Conservation (phyloP, 768 basidiomycete genomes). For the Tricholoma saponaceum region DNA sequence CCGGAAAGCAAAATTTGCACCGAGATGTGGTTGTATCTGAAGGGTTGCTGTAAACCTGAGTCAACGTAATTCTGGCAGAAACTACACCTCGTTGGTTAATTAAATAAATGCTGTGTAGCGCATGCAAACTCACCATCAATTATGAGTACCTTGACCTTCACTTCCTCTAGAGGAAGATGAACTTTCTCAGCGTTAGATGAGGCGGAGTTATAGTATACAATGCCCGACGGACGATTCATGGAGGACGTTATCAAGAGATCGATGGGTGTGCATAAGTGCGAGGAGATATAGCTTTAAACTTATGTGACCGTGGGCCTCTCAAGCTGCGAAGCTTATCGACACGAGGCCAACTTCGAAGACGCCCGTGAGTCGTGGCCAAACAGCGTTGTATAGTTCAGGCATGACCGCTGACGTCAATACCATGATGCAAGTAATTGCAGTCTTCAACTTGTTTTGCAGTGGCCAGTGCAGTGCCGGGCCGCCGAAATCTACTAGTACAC, state of each 20-base stretch:
- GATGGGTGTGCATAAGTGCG: background rate
- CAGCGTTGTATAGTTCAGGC: too few relatives aligned
- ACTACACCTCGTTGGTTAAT: constrained; percentile 23
- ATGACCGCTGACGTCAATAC: too few relatives aligned
- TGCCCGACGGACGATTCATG: constrained; percentile 18
- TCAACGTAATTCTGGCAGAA: constrained; percentile 38
- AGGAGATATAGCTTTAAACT: background rate
- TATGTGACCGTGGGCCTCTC: background rate
- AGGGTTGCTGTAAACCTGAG: constrained; percentile 38
- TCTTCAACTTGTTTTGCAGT: too few relatives aligned
- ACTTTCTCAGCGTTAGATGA: background rate
- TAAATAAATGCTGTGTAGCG: background rate
- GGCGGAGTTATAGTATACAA: constrained; percentile 12
- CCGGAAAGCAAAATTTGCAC: constrained; percentile 55
- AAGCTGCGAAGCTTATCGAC: background rate
- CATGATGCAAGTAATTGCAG: too few relatives aligned
- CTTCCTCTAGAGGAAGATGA: constrained; percentile 38
- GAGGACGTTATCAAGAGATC: background rate
- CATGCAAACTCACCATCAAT: constrained; percentile 35
- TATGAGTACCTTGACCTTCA: constrained; percentile 35
- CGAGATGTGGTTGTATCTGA: constrained; percentile 32
- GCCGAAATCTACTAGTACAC: too few relatives aligned
- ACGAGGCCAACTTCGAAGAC: constrained; percentile 1
- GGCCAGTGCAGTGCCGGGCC: too few relatives aligned
- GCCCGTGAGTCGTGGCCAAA: background rate